phyloP scores from a whole-genome alignment of 23 red algal genomes.

The Agarophyton chilense region DNA sequence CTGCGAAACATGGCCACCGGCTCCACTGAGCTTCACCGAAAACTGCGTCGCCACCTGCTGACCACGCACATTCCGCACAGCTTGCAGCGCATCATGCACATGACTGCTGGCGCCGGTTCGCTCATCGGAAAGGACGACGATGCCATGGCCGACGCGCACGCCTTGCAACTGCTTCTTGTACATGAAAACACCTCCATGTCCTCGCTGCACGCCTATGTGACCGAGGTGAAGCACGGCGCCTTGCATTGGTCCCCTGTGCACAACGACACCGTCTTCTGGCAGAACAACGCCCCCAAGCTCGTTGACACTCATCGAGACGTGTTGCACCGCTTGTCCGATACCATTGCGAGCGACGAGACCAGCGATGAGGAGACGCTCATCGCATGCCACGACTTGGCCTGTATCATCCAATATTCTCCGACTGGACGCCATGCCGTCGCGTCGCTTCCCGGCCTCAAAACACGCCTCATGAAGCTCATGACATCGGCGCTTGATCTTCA shows the following conservation, averaged over 20 bases:
- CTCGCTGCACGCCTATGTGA: constrained; percentile 78
- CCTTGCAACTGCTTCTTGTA: constrained; percentile 40
- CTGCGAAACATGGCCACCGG: constrained; percentile 50
- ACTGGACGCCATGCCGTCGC: constrained; percentile 55
- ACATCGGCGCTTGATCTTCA: background rate
- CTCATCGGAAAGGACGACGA: constrained; percentile 74
- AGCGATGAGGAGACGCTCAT: constrained; percentile 1
- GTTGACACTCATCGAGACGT: constrained; percentile 72
- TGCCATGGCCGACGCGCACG: constrained; percentile 52
- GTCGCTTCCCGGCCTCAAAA: constrained; percentile 61
- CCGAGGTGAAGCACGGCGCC: constrained; percentile 71
- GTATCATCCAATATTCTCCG: constrained; percentile 71
- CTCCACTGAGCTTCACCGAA: background rate
- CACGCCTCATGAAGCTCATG: constrained; percentile 89
- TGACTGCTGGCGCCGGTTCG: constrained; percentile 17
- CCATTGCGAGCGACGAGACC: constrained; percentile 20
- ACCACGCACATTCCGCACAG: background rate
- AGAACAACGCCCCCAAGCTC: constrained; percentile 57
- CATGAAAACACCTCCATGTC: constrained; percentile 73
- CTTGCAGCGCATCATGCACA: constrained; percentile 27
- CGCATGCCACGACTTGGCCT: constrained; percentile 78
- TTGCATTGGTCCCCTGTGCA: constrained; percentile 86
- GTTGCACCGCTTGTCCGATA: constrained; percentile 29
- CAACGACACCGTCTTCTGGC: constrained; percentile 84
- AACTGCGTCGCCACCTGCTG: constrained; percentile 24